Conservation (phyloP, 345 rosid genomes). For the Linum usitatissimum region DNA sequence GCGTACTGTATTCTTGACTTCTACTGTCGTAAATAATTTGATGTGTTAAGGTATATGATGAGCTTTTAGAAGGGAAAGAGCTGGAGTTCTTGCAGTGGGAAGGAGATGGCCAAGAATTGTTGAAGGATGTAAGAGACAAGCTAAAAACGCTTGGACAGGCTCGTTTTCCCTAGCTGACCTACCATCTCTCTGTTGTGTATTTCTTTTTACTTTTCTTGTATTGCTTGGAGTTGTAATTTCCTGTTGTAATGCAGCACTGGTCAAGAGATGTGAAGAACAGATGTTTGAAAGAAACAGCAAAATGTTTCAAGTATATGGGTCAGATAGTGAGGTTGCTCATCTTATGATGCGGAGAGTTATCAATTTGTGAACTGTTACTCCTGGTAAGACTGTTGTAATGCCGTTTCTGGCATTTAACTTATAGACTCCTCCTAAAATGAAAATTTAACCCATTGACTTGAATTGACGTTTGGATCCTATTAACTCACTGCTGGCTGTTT, state of each 20-base stretch:
- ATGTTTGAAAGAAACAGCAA: constrained; percentile 73
- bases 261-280: constrained; percentile 63
- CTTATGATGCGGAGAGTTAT: too few species aligned
- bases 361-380: too few species aligned
- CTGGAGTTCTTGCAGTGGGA: constrained; percentile 65
- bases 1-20: too few species aligned
- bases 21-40: too few species aligned
- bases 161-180: constrained; percentile 10
- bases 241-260: constrained; percentile 56
- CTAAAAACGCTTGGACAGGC: constrained; percentile 88
- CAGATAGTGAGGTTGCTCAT: constrained; percentile 76
- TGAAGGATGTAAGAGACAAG: constrained; percentile 60
- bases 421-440: too few species aligned
- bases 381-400: too few species aligned
- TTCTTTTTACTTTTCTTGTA: neutral
- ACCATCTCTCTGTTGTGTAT: neutral
- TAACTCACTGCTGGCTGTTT: too few species aligned
- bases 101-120: constrained; percentile 42
- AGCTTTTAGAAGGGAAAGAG: constrained; percentile 58
- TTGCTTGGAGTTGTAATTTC: constrained; percentile 10
- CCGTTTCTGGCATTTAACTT: too few species aligned
- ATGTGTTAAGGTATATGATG: constrained; percentile 45
- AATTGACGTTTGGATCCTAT: too few species aligned
- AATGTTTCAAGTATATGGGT: constrained; percentile 63
- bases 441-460: too few species aligned